phyloP scores from a whole-genome alignment of 257 asterid species.

The Striga asiatica region DNA sequence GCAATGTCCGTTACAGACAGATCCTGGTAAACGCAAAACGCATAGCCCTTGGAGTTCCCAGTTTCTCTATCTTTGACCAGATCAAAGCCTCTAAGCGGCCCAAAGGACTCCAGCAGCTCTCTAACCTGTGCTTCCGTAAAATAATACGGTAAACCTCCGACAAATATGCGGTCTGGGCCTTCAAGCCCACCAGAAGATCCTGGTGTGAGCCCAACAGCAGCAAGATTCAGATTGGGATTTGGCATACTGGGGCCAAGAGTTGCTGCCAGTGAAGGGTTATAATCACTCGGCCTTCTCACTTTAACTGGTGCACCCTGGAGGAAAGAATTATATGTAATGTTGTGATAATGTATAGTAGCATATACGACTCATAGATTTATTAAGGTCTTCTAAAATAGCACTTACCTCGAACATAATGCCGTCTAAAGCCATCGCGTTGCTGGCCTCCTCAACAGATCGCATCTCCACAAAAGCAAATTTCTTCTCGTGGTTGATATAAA shows the following conservation, averaged over 20 bases:
- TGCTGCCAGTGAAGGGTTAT: constrained; percentile 92
- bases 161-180: constrained; percentile 95
- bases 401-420: constrained; percentile 93
- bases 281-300: constrained; percentile 97
- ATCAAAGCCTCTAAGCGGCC: constrained; percentile 90
- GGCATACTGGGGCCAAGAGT: constrained; percentile 99
- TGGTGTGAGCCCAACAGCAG: constrained; percentile 84
- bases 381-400: background rate
- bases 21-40: constrained; percentile 92
- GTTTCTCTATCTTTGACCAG: constrained; percentile 96
- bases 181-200: constrained; percentile 94
- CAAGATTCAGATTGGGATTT: constrained; percentile 73
- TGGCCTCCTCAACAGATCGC: constrained; percentile 99
- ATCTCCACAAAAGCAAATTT: constrained; percentile 96
- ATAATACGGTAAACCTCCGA: constrained; percentile 95
- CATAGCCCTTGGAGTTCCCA: constrained; percentile 98
- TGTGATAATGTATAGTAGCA: no score
- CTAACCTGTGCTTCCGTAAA: constrained; percentile 87
- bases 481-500: constrained; percentile 87
- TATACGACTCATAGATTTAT: background rate
- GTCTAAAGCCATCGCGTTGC: constrained; percentile 96
- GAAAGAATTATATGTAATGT: background rate
- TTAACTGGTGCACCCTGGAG: constrained; percentile 95
- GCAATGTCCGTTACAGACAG: constrained; percentile 93
- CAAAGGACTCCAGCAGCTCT: constrained; percentile 96